A percentile compares a stretch with the other conserved stretches of the same genome.
These are phyloP conservation scores for Colletotrichum trifolii DNA, from an alignment of 2,329 filamentous ascomycete genomes.

Conservation along the genomic window DNA sequence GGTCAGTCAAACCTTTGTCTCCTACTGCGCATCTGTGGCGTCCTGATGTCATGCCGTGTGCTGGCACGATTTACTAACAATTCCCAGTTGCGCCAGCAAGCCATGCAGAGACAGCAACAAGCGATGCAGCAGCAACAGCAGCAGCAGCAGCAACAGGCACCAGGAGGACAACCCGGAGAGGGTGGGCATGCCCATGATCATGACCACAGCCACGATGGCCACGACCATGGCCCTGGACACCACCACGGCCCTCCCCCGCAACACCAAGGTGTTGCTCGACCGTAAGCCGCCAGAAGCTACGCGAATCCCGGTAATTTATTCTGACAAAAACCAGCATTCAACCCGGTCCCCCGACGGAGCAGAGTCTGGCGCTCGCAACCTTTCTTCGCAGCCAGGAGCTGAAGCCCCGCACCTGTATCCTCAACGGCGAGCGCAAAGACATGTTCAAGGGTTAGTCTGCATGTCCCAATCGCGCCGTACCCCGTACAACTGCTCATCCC, in stretches of 20 bases:
- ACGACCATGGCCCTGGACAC: conserved; percentile 41
- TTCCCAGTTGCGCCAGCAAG: conserved; percentile 63
- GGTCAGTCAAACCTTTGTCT: no score
- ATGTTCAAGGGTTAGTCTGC: conserved; percentile 87
- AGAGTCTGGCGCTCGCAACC: conserved; percentile 87
- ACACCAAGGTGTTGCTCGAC: conserved; percentile 35
- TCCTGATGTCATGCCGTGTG: no score
- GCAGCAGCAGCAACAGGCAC: conserved; percentile 38
- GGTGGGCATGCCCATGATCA: conserved; percentile 42
- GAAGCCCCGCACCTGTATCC: conserved; percentile 89
- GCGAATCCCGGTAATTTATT: background rate
- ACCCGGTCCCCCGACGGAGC: conserved; percentile 86
- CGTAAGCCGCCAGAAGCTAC: conserved; percentile 1
- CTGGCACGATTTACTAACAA: no score
- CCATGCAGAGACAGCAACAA: conserved; percentile 59
- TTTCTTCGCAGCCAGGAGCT: conserved; percentile 87
- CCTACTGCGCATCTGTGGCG: no score
- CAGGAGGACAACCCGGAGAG: conserved; percentile 13
- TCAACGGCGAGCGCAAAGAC: conserved; percentile 96
- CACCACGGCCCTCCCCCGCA: conserved; percentile 43
- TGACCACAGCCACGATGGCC: conserved; percentile 40
- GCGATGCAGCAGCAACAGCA: conserved; percentile 42
- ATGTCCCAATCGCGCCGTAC: background rate
- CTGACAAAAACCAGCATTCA: conserved; percentile 68
- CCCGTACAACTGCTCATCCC: background rate